phyloP scores from a whole-genome alignment of 495 filamentous ascomycete species.

The Staphylotrichum tortipilum region DNA sequence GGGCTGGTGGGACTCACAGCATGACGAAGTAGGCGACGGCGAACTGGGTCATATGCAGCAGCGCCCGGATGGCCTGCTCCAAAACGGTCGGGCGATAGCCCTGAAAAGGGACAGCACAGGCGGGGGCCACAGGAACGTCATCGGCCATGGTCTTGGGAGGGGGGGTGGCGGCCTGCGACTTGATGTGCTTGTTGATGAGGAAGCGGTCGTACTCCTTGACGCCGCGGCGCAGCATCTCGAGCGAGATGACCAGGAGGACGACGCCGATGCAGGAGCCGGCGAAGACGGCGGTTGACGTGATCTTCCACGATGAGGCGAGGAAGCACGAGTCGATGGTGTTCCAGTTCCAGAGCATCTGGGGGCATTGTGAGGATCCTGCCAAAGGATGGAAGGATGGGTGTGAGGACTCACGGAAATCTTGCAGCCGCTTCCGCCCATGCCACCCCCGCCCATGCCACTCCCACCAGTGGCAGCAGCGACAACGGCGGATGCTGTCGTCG shows the following conservation, averaged over 20 bases:
- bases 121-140: constrained; percentile 2
- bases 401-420: constrained; percentile 11
- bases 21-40: constrained; percentile 64
- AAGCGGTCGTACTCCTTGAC: constrained; percentile 53
- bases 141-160: not conserved
- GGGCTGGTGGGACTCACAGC: constrained; percentile 28
- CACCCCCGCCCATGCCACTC: constrained; percentile 1
- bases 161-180: not conserved
- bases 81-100: constrained; percentile 41
- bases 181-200: constrained; percentile 37
- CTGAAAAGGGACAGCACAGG: not conserved
- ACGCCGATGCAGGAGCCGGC: constrained; percentile 65
- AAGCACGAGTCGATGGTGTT: constrained; percentile 64
- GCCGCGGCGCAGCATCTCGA: constrained; percentile 55
- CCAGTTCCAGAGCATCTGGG: constrained; percentile 70
- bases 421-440: constrained; percentile 9
- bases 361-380: not conserved
- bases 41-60: constrained; percentile 59
- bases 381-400: too few relatives aligned
- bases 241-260: constrained; percentile 50
- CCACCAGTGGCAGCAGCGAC: not conserved
- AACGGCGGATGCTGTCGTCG: not conserved
- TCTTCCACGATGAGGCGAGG: constrained; percentile 55
- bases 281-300: constrained; percentile 53
- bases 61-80: constrained; percentile 54